These are phyloP conservation scores for Xylariomycetidae sp. DNA, from an alignment of 2,329 filamentous ascomycete species.

Conservation along the genomic window DNA sequence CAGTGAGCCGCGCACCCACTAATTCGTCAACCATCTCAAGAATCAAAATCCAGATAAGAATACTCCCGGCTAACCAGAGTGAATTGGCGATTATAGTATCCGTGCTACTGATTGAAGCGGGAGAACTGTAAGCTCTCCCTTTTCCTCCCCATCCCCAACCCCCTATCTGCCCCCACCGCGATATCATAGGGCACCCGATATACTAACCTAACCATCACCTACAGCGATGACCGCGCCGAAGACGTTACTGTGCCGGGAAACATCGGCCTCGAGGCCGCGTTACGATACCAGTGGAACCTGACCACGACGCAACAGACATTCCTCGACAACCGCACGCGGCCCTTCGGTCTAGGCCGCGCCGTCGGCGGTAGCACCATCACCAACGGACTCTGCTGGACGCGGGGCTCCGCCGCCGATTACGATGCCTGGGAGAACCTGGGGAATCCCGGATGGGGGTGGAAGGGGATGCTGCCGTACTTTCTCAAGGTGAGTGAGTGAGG, in stretches of 20 bases:
- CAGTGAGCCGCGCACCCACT: too few species aligned
- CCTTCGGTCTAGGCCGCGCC: conserved; percentile 31
- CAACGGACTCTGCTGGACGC: conserved; percentile 38
- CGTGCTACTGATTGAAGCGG: conserved; percentile 22
- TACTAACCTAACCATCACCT: conserved; percentile 6
- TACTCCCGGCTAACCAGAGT: background rate
- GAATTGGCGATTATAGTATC: conserved; percentile 16
- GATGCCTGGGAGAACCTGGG: conserved; percentile 39
- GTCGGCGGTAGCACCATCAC: conserved; percentile 36
- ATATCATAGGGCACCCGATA: too few species aligned
- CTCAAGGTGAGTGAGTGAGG: conserved; percentile 38
- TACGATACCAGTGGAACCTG: conserved; percentile 26
- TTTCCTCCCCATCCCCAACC: too few species aligned
- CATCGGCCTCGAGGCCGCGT: conserved; percentile 17
- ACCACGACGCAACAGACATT: conserved; percentile 25
- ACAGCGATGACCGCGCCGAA: conserved; percentile 21
- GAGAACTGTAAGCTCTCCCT: conserved; percentile 17
- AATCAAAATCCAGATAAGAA: too few species aligned
- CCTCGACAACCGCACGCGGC: conserved; percentile 29
- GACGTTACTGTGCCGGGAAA: conserved; percentile 21
- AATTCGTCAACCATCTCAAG: too few species aligned
- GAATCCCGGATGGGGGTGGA: conserved; percentile 38
- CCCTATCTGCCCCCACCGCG: too few species aligned
- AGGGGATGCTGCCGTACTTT: conserved; percentile 43
- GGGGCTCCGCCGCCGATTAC: conserved; percentile 35